Conservation (phyloP, 75 land plant genomes). For the Selaginella tamariscina region DNA sequence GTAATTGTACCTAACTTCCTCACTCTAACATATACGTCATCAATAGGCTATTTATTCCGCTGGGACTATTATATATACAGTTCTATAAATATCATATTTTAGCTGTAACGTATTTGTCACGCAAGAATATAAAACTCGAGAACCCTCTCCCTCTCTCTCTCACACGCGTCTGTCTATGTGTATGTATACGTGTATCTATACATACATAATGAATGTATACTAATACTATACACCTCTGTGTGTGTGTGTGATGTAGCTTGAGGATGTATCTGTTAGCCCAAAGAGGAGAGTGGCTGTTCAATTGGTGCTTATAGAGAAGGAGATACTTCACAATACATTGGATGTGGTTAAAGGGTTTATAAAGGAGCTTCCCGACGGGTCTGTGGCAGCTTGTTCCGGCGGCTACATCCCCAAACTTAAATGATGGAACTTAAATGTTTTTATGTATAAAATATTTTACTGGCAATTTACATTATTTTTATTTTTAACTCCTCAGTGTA, state of each 20-base stretch:
- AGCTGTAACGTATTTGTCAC: too few species aligned
- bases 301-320: constrained; percentile 74
- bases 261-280: constrained; percentile 42
- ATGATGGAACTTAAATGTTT: too few species aligned
- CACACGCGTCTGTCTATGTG: background rate
- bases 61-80: too few species aligned
- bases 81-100: too few species aligned
- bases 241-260: constrained; percentile 35
- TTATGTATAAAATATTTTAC: too few species aligned
- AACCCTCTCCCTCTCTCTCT: background rate
- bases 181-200: constrained; percentile 7
- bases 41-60: background rate
- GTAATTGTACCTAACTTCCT: background rate
- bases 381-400: constrained; percentile 60
- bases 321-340: constrained; percentile 53
- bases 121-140: background rate
- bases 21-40: background rate
- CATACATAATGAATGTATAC: background rate
- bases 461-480: too few species aligned
- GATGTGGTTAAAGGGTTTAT: constrained; percentile 49
- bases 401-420: constrained; percentile 46
- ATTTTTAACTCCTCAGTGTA: too few species aligned
- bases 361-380: constrained; percentile 50
- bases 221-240: background rate
- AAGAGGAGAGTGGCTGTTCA: constrained; percentile 76